Conservation (phyloP, 176 grass and related monocot species). For the Elymus sibiricus region DNA sequence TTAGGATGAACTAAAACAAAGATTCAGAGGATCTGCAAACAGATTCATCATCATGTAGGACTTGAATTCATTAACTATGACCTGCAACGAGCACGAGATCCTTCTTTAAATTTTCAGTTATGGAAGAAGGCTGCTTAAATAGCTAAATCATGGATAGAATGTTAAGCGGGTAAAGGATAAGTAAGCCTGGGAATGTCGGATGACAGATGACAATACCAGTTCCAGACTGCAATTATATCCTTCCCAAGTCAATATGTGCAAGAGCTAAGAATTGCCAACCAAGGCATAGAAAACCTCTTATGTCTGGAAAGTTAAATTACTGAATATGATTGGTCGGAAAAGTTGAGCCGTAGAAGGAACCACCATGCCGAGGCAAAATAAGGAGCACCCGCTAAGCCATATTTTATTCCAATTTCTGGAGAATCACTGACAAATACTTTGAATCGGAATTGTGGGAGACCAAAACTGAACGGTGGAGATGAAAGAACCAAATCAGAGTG, state of each 20-base stretch:
- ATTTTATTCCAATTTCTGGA: background rate
- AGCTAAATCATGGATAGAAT: background rate
- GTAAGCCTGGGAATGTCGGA: constrained; percentile 8
- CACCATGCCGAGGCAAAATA: background rate
- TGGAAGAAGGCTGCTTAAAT: background rate
- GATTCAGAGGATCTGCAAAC: background rate
- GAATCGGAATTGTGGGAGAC: background rate
- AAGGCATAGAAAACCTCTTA: background rate
- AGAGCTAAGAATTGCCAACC: background rate
- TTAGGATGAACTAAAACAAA: background rate
- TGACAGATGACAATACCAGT: background rate
- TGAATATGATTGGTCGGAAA: background rate
- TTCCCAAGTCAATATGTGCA: background rate
- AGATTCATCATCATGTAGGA: background rate
- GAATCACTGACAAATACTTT: background rate
- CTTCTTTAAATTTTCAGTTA: background rate
- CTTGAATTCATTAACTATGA: background rate
- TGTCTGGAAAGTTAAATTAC: background rate
- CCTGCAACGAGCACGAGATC: background rate
- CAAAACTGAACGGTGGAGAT: background rate
- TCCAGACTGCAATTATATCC: background rate
- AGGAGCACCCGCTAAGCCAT: no score
- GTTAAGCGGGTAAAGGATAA: background rate
- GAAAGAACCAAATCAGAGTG: background rate
- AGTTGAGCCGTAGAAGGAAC: background rate